A percentile compares a stretch with the other conserved stretches of the same genome.
Evolutionary conservation across 164 flowering plant species (phyloP).

Genomic region (Pachysandra terminalis): DNA sequence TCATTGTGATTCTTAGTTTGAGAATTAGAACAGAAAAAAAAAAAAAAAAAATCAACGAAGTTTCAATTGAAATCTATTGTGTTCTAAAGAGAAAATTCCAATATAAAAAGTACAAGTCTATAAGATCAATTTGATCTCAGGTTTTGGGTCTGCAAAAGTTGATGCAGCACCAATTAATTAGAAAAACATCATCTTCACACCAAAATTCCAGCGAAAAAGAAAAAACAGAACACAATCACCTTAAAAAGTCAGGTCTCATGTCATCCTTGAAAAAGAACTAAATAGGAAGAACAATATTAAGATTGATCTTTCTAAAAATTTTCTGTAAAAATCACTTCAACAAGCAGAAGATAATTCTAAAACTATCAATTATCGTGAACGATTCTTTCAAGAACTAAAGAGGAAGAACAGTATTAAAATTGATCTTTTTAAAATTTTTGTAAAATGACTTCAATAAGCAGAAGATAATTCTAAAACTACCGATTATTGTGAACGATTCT

Average conservation of each 20-base stretch:
- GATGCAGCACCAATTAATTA: background rate
- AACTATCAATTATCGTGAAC: background rate
- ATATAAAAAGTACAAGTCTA: no score
- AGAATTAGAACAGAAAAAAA: no score
- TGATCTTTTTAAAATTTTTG: no score
- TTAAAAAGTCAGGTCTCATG: background rate
- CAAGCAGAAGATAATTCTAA: background rate
- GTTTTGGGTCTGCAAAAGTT: no score
- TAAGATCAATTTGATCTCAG: no score
- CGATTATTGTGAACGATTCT: slow-evolving; percentile 30
- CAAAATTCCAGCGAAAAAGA: no score
- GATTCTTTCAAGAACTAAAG: no score
- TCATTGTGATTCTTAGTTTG: background rate
- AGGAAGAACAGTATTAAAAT: no score
- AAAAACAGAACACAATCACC: background rate
- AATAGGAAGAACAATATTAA: background rate
- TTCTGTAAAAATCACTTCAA: background rate
- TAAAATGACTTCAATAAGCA: no score
- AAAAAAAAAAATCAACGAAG: no score
- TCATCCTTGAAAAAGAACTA: background rate
- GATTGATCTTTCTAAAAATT: background rate
- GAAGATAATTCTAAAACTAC: background rate
- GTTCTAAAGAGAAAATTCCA: no score
- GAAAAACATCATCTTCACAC: background rate
- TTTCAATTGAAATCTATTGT: no score